Percentiles rank a stretch among this genome's conserved stretches.
Evolutionary conservation across 1,284 basidiomycete genomes (phyloP).

Genomic region (Austroboletus novae-zelandiae): DNA sequence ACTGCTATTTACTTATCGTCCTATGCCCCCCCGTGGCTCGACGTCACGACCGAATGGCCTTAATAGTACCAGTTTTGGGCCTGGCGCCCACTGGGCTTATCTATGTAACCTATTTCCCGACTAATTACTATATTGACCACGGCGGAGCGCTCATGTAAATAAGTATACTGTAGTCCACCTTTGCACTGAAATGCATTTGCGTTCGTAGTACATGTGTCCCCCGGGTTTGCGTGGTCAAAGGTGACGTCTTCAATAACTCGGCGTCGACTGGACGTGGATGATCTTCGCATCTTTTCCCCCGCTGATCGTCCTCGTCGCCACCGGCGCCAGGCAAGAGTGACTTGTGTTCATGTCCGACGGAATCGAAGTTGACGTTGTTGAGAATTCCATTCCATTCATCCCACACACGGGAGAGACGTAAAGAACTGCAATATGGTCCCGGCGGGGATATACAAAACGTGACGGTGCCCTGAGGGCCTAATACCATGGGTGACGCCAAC

Average conservation of each 20-base stretch:
- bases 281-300: slow-evolving; percentile 17
- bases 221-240: no score
- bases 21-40: slow-evolving; percentile 8
- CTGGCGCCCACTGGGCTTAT: slow-evolving; percentile 22
- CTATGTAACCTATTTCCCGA: slow-evolving; percentile 24
- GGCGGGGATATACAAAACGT: no score
- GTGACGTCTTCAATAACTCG: no score
- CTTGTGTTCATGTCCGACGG: slow-evolving; percentile 24
- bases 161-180: slow-evolving; percentile 2
- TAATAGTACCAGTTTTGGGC: slow-evolving; percentile 9
- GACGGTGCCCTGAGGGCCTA: no score
- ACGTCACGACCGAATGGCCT: slow-evolving; percentile 5
- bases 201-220: neutral
- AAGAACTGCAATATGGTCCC: neutral
- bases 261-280: neutral
- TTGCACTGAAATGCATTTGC: neutral
- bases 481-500: no score
- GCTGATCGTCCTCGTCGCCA: slow-evolving; percentile 17
- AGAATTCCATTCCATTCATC: neutral
- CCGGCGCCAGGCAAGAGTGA: slow-evolving; percentile 1
- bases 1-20: slow-evolving; percentile 11
- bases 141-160: slow-evolving; percentile 22
- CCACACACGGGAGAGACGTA: slow-evolving; percentile 8
- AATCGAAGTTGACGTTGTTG: neutral
- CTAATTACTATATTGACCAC: slow-evolving; percentile 11